Base-by-base conservation (phyloP, 441 rosid genomes). In the Manihot esculenta region DNA sequence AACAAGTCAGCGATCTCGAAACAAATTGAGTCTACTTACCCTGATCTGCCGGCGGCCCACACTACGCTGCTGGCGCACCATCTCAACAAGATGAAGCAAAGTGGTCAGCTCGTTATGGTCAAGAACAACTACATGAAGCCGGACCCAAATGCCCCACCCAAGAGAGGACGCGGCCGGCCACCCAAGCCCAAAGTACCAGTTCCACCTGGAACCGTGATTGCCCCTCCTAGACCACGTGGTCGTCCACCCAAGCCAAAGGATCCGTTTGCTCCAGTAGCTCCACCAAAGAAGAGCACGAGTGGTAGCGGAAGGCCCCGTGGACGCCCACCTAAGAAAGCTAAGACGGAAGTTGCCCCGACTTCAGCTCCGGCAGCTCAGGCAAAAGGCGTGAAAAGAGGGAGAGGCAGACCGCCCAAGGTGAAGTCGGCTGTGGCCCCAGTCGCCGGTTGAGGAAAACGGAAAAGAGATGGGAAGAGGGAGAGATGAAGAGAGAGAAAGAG, bases 91-190 rank as follows among this genome's bases (percentile, higher is more conserved):
- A 82, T 90, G 93, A 90, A 86, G 72, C 81, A 74, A 11, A 75
- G 72, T 33, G 93, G 97, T 0, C 83, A 92, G 80, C 76, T 92
- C 42, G 75, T 77, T 3, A 3, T 88, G 60, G 83, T 77, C 3
- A 90, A 87, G 71, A 86, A 87, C 83, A 89, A 86, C 73, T 90
- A 83, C 88, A 71, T 80, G 86, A 88, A 79, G 35, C 93, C 90
- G 1, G 82, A 83, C 78, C 90, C 89, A 0, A 73, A 81, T 62
- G 86, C 87, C 24, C 93, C 91, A 2, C 86, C 92, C 8, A 89
- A 84, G 79, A 80, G 97, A 15, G 93, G 95, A 24, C 96, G 98
- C 10, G 98, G 98, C 50, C 96, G 98, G 33, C 93, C 93, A 7
- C 92, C 92, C 0, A 90, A 90, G 72, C 80, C 94, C 0, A 87